A percentile compares a stretch with the other conserved stretches of the same genome.
Evolutionary conservation across 768 basidiomycete genomes (phyloP).

Genomic region (Lentinula aciculospora): DNA sequence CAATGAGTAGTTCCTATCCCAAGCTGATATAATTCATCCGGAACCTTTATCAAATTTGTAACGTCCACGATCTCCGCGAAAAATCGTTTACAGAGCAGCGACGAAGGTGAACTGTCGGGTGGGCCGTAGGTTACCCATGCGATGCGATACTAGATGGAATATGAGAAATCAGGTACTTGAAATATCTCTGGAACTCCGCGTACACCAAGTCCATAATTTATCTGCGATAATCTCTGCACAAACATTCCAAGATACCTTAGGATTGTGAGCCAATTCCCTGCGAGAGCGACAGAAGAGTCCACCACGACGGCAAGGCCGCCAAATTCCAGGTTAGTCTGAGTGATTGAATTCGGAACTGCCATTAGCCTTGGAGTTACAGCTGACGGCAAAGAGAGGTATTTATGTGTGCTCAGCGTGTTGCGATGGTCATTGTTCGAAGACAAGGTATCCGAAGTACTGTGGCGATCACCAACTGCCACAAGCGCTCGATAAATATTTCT

Average conservation of each 20-base stretch:
- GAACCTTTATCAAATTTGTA: conserved; percentile 36
- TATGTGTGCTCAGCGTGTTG: background rate
- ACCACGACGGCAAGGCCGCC: background rate
- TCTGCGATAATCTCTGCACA: background rate
- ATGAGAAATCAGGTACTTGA: background rate
- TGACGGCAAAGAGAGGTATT: background rate
- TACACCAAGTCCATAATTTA: background rate
- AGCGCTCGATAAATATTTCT: no score
- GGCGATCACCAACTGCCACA: no score
- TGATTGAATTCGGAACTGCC: background rate
- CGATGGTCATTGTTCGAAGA: no score
- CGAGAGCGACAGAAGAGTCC: conserved; percentile 1
- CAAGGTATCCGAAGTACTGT: no score
- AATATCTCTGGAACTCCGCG: background rate
- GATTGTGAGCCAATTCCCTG: background rate
- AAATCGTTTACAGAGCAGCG: conserved; percentile 52
- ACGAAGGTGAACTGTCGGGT: conserved; percentile 47
- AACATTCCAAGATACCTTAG: background rate
- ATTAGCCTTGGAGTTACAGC: no score
- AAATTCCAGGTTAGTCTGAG: background rate
- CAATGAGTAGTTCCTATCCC: conserved; percentile 55
- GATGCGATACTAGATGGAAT: conserved; percentile 18
- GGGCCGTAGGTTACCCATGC: conserved; percentile 62
- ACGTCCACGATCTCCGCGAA: conserved; percentile 41
- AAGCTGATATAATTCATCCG: conserved; percentile 35